These are phyloP conservation scores for Pleurotus sapidus DNA, from an alignment of 768 basidiomycete species.

Conservation along the genomic window DNA sequence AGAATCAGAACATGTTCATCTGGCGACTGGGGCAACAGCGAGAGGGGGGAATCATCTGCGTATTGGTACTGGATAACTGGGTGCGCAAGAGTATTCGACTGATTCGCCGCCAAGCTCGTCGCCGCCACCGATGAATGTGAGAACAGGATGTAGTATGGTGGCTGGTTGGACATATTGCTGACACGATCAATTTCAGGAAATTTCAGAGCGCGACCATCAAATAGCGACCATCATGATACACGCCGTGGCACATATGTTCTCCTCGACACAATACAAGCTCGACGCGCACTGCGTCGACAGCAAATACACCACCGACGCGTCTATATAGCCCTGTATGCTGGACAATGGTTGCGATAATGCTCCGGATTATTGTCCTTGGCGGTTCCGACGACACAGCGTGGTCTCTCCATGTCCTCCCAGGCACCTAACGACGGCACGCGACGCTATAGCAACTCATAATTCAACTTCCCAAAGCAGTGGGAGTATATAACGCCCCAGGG, in stretches of 20 bases:
- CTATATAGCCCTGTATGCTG: no score
- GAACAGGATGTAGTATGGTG: conserved; percentile 68
- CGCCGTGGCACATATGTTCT: no score
- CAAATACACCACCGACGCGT: no score
- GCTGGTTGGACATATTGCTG: background rate
- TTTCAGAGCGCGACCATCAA: background rate
- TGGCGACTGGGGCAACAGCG: conserved; percentile 55
- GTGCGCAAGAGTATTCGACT: conserved; percentile 54
- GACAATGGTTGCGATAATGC: background rate
- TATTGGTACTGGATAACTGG: conserved; percentile 81
- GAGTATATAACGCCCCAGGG: conserved; percentile 5
- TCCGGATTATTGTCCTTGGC: background rate
- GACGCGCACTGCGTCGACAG: no score
- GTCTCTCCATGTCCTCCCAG: background rate
- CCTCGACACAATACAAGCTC: no score
- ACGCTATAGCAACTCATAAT: conserved; percentile 6
- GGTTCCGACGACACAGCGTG: background rate
- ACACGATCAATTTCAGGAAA: background rate
- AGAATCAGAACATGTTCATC: conserved; percentile 75
- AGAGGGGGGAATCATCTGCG: conserved; percentile 70
- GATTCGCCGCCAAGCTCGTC: conserved; percentile 26
- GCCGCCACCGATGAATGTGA: conserved; percentile 48
- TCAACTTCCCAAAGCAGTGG: background rate
- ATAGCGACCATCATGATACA: no score
- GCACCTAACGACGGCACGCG: background rate